phyloP scores from a whole-genome alignment of 2,329 filamentous ascomycete species.

The Aspergillus hortae region DNA sequence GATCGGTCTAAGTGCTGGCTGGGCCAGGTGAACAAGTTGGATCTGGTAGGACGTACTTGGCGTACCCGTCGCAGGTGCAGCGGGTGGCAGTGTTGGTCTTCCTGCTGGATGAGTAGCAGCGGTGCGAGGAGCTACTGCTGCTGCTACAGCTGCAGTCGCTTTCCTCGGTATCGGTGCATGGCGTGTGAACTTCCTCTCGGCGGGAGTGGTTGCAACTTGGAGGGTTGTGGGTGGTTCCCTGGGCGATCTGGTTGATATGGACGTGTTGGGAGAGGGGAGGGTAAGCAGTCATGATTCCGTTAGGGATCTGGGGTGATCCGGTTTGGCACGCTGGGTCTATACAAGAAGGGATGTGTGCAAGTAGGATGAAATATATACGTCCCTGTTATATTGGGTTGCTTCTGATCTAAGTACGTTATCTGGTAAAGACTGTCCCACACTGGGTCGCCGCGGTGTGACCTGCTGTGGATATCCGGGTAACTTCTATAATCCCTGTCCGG shows the following conservation, averaged over 20 bases:
- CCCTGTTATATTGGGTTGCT: not conserved
- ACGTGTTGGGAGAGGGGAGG: not conserved
- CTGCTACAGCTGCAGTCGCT: not conserved
- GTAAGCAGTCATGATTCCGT: not conserved
- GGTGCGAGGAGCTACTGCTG: not conserved
- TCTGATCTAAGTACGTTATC: too few species aligned
- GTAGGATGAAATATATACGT: not conserved
- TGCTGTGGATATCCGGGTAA: not conserved
- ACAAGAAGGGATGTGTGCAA: not conserved
- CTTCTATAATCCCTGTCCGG: not conserved
- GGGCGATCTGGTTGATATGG: slow-evolving; percentile 1
- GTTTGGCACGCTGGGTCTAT: not conserved
- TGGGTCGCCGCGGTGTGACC: not conserved
- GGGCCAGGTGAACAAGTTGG: not conserved
- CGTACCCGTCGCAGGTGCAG: not conserved
- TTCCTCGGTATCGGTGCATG: not conserved
- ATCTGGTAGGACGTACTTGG: not conserved
- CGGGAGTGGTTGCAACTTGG: not conserved
- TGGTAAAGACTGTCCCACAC: not conserved
- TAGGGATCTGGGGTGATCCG: not conserved
- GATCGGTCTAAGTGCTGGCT: too few species aligned
- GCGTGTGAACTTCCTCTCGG: not conserved
- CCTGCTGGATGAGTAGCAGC: not conserved
- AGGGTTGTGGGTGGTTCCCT: not conserved
- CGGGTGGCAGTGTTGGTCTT: not conserved